Evolutionary conservation across 2,329 filamentous ascomycete species (phyloP).

Genomic region (Ascochyta fabae): DNA sequence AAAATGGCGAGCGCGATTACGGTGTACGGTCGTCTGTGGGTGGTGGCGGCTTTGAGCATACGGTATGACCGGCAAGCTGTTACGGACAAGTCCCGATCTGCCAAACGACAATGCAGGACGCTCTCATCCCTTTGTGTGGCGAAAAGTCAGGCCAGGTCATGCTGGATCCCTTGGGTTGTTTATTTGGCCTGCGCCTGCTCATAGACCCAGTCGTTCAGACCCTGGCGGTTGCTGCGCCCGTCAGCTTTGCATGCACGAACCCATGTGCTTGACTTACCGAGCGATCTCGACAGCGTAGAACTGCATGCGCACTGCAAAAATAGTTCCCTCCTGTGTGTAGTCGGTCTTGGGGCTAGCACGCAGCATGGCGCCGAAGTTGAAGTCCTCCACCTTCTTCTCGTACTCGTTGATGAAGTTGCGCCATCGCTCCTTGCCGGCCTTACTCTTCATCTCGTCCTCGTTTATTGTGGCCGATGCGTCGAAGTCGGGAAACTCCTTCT

Average conservation of each 20-base stretch:
- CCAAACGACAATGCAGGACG: conserved; percentile 10
- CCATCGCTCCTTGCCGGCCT: conserved; percentile 92
- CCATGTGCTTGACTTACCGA: conserved; percentile 57
- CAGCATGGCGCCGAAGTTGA: conserved; percentile 96
- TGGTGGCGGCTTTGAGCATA: conserved; percentile 1
- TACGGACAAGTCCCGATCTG: conserved; percentile 7
- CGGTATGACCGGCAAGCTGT: conserved; percentile 4
- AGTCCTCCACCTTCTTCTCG: conserved; percentile 95
- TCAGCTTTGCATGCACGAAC: conserved; percentile 22
- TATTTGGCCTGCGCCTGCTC: conserved; percentile 67
- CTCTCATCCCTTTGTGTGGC: conserved; percentile 1
- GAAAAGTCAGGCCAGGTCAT: not conserved
- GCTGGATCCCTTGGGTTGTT: not conserved
- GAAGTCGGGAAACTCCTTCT: conserved; percentile 88
- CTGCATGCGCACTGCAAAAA: conserved; percentile 86
- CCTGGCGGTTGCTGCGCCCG: conserved; percentile 72
- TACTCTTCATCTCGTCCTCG: conserved; percentile 98
- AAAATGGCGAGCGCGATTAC: not conserved
- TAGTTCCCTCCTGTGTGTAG: conserved; percentile 87
- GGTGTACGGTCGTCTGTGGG: not conserved
- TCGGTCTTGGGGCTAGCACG: conserved; percentile 78
- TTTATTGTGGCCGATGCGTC: conserved; percentile 80
- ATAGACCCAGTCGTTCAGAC: conserved; percentile 96
- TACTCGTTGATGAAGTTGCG: conserved; percentile 92
- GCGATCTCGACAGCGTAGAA: conserved; percentile 81